Conservation (phyloP, 1,139 yeast genomes). For the Yamadazyma atmosphaerica region DNA sequence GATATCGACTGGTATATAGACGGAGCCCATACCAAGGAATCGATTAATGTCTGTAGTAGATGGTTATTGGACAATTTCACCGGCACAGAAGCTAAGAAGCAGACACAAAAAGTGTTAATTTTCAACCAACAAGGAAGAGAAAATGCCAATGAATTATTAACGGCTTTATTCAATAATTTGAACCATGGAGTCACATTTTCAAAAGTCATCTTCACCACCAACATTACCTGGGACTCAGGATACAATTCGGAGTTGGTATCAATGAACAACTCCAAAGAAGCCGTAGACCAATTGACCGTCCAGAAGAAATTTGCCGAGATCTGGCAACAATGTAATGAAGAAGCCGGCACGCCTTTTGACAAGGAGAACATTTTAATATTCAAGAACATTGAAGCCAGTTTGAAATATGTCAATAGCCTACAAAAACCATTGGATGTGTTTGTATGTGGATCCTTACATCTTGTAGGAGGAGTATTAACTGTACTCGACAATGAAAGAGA, state of each 20-base stretch:
- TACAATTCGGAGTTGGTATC: constrained; percentile 86
- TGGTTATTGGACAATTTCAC: constrained; percentile 63
- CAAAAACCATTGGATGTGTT: constrained; percentile 63
- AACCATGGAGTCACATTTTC: constrained; percentile 49
- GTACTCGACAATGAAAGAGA: constrained; percentile 62
- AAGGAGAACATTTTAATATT: constrained; percentile 41
- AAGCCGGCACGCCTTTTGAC: constrained; percentile 16
- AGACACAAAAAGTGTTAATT: constrained; percentile 47
- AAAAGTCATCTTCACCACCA: constrained; percentile 83
- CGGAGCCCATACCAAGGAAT: constrained; percentile 95
- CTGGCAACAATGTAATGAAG: constrained; percentile 61
- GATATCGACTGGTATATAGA: constrained; percentile 77
- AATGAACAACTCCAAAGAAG: constrained; percentile 74
- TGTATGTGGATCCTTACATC: constrained; percentile 91
- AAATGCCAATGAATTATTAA: constrained; percentile 65
- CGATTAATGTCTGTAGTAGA: constrained; percentile 71
- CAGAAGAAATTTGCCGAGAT: constrained; percentile 71
- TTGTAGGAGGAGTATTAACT: constrained; percentile 91
- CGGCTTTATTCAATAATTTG: constrained; percentile 49
- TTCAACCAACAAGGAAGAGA: constrained; percentile 95
- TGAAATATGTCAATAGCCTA: constrained; percentile 50
- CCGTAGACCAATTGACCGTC: constrained; percentile 75
- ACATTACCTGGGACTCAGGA: constrained; percentile 88
- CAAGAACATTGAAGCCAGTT: constrained; percentile 75
- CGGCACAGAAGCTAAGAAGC: constrained; percentile 19